phyloP scores from a whole-genome alignment of 371 early-diverging fungal genomes.

The Apophysomyces variabilis region DNA sequence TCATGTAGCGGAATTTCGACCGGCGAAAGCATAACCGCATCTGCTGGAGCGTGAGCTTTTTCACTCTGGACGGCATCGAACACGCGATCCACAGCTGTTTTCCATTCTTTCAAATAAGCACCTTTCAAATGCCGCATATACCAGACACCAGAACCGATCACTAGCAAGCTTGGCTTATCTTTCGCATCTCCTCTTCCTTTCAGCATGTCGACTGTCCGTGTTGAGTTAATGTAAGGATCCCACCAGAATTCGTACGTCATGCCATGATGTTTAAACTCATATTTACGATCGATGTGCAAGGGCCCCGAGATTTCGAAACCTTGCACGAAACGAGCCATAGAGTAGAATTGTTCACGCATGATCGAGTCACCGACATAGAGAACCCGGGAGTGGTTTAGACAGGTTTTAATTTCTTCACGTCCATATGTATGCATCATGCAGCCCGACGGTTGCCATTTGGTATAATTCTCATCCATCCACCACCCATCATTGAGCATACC shows the following conservation, averaged over 20 bases:
- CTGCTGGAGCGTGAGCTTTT: slow-evolving; percentile 26
- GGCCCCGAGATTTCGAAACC: slow-evolving; percentile 31
- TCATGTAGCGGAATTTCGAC: slow-evolving; percentile 43
- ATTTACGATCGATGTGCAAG: slow-evolving; percentile 37
- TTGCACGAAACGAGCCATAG: slow-evolving; percentile 49
- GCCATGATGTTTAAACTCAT: slow-evolving; percentile 27
- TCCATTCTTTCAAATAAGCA: slow-evolving; percentile 54
- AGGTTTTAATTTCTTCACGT: slow-evolving; percentile 41
- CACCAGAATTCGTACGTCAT: slow-evolving; percentile 63
- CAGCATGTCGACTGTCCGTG: slow-evolving; percentile 33
- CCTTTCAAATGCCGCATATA: slow-evolving; percentile 53
- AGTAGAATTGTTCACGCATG: slow-evolving; percentile 64
- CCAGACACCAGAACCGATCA: slow-evolving; percentile 67
- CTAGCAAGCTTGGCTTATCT: slow-evolving; percentile 41
- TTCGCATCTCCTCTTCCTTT: slow-evolving; percentile 20
- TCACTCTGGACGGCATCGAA: slow-evolving; percentile 30
- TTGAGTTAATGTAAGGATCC: slow-evolving; percentile 69
- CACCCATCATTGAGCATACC: slow-evolving; percentile 55
- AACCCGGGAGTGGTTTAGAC: slow-evolving; percentile 52
- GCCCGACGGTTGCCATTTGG: slow-evolving; percentile 65
- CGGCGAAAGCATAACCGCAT: slow-evolving; percentile 42
- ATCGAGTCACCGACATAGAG: slow-evolving; percentile 76
- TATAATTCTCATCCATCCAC: slow-evolving; percentile 47
- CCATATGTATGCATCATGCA: slow-evolving; percentile 66
- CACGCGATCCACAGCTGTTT: slow-evolving; percentile 43